Evolutionary conservation across 108 stramenopile species (phyloP).

Genomic region (Mayamaea pseudoterrestris): DNA sequence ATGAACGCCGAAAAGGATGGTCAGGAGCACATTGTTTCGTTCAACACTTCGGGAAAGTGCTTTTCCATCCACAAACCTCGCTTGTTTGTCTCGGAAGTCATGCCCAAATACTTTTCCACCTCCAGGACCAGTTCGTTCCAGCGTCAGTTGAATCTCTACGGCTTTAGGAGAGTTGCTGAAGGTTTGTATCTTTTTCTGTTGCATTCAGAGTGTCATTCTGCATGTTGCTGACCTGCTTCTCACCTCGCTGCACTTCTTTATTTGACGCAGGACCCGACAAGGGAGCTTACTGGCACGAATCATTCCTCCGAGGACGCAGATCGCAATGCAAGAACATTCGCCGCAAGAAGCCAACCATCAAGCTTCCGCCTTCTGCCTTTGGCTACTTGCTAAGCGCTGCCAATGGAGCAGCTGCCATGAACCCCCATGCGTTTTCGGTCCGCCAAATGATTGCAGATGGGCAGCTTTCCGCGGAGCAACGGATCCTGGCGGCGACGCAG

Average conservation of each 20-base stretch:
- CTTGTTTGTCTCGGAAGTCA: slow-evolving; percentile 44
- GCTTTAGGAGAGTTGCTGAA: slow-evolving; percentile 39
- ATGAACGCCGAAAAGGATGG: slow-evolving; percentile 38
- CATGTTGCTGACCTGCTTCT: too few relatives aligned
- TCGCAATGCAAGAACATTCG: too few relatives aligned
- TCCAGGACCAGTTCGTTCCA: slow-evolving; percentile 74
- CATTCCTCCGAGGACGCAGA: slow-evolving; percentile 62
- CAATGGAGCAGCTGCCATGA: too few relatives aligned
- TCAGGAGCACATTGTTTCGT: slow-evolving; percentile 43
- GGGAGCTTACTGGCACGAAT: slow-evolving; percentile 64
- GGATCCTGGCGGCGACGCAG: too few relatives aligned
- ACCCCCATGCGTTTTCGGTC: too few relatives aligned
- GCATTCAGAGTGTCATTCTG: background rate
- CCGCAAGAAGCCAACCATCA: too few relatives aligned
- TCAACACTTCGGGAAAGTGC: slow-evolving; percentile 47
- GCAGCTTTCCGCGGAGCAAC: too few relatives aligned
- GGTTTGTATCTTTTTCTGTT: slow-evolving; percentile 22
- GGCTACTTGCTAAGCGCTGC: too few relatives aligned
- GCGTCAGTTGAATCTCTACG: slow-evolving; percentile 71
- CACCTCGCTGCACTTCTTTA: too few relatives aligned
- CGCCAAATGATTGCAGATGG: too few relatives aligned
- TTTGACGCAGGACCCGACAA: slow-evolving; percentile 69
- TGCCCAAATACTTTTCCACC: slow-evolving; percentile 77
- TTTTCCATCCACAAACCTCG: slow-evolving; percentile 59
- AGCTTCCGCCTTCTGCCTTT: too few relatives aligned